phyloP scores from a whole-genome alignment of 352 stramenopile genomes.

The Globisporangium irregulare region DNA sequence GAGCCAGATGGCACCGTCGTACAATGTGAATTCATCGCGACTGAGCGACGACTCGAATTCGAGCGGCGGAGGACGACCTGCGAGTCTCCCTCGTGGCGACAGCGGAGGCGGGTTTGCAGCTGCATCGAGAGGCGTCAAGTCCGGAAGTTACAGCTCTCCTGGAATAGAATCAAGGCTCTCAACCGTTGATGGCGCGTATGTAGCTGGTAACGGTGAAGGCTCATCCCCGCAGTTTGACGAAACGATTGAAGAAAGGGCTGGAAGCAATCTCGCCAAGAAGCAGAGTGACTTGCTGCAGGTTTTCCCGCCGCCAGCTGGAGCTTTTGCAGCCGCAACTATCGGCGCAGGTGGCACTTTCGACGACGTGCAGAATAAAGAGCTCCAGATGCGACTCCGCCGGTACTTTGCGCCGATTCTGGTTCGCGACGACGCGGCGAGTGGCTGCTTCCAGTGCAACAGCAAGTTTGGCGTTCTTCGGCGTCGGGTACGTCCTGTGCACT shows the following conservation, averaged over 20 bases:
- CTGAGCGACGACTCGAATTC: conserved; percentile 18
- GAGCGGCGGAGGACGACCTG: not conserved
- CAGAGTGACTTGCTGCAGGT: conserved; percentile 22
- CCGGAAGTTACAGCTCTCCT: not conserved
- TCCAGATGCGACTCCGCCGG: conserved; percentile 40
- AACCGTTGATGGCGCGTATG: not conserved
- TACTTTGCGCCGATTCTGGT: conserved; percentile 64
- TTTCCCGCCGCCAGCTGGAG: conserved; percentile 12
- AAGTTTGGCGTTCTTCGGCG: conserved; percentile 77
- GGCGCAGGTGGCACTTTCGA: conserved; percentile 14
- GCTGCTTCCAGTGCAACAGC: conserved; percentile 62
- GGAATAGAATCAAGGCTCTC: not conserved
- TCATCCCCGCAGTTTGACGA: conserved; percentile 11
- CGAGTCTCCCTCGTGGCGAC: not conserved
- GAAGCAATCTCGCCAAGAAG: conserved; percentile 15
- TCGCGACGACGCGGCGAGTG: conserved; percentile 36
- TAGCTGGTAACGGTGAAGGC: not conserved
- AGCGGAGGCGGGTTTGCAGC: not conserved
- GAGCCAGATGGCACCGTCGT: conserved; percentile 3
- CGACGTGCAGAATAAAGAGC: conserved; percentile 22
- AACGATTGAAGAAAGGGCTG: not conserved
- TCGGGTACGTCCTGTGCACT: conserved; percentile 31
- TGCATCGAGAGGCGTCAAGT: not conserved
- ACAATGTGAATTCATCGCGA: conserved; percentile 5
- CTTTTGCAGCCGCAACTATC: conserved; percentile 18